Evolutionary conservation across 805 yeast species (phyloP), one percentile per base, ranked within the genome.

Genomic region (Pichia scutulata): DNA sequence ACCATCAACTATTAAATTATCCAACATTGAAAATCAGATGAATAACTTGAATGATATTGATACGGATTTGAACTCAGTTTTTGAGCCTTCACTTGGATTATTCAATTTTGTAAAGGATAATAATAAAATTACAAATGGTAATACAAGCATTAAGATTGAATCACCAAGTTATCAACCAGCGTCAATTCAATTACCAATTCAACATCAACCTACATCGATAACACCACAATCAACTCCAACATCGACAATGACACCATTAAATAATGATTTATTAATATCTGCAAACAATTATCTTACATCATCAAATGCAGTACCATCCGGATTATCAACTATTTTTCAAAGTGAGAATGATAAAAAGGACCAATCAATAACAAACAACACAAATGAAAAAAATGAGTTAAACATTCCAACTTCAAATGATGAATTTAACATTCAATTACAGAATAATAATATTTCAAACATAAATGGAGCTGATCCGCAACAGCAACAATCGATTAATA

Each of bases 291-390:
- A 52, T 30, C 52, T 54, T 24, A 43, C 50, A 6, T 30, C 43
- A 2, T 30, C 46, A 6, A 52, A 55, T 18, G 57, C 66, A 2
- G 57, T 65, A 28, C 68, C 70, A 10, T 61, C 69, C 0, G 69
- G 70, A 7, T 56, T 66, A 24, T 63, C 68, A 2, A 64, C 67
- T 0, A 58, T 63, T 19, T 57, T 58, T 7, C 66, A 62, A 43
- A 56, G 63, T 36, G 52, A 52, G 21, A 46, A 33, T 41, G 50
- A 49, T 26, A 49, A 47, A 24, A 47, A 41, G 19, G 47, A 41
- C 18, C 37, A 33, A n/a, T 33, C 37, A 33, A 33, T n/a, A n/a
- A 37, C 14, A 19, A 39, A 21, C 14, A 18, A 13, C 30, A n/a
- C n/a, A n/a, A n/a, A n/a, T n/a, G n/a, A n/a, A n/a, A n/a, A n/a